phyloP scores from a whole-genome alignment of 2,329 filamentous ascomycete species.

The Aspergillus versicolor region DNA sequence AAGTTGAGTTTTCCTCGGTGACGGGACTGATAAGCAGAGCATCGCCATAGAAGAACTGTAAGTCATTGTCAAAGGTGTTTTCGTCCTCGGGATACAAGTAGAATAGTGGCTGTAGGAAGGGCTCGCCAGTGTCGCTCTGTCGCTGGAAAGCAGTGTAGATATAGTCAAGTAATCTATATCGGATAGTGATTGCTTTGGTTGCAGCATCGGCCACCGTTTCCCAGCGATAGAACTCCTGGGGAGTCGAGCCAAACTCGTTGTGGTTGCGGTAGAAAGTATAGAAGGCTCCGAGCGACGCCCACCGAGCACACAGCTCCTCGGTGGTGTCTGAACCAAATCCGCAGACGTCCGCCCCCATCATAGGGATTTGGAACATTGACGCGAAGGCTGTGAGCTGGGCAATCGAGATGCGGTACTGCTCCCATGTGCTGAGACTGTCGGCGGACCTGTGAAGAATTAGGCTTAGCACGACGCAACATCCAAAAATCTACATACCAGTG shows the following conservation, averaged over 20 bases:
- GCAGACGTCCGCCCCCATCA: constrained; percentile 72
- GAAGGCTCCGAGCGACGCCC: constrained; percentile 72
- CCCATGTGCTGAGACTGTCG: constrained; percentile 61
- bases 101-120: constrained; percentile 68
- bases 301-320: constrained; percentile 70
- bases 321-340: constrained; percentile 69
- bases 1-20: constrained; percentile 51
- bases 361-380: constrained; percentile 66
- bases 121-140: constrained; percentile 61
- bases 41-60: constrained; percentile 62
- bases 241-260: constrained; percentile 53
- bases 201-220: constrained; percentile 62
- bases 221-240: constrained; percentile 75
- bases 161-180: constrained; percentile 78
- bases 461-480: not conserved
- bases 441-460: constrained; percentile 48
- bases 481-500: constrained; percentile 46
- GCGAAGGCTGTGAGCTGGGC: constrained; percentile 61
- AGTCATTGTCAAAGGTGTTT: constrained; percentile 52
- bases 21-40: constrained; percentile 59
- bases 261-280: constrained; percentile 76
- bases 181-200: constrained; percentile 65
- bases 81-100: constrained; percentile 65
- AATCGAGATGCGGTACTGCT: constrained; percentile 60
- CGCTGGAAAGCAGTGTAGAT: constrained; percentile 70